Evolutionary conservation across 1,284 basidiomycete genomes (phyloP), one percentile per base, ranked within the genome.

Genomic region (Cutaneotrichosporon daszewskae): DNA sequence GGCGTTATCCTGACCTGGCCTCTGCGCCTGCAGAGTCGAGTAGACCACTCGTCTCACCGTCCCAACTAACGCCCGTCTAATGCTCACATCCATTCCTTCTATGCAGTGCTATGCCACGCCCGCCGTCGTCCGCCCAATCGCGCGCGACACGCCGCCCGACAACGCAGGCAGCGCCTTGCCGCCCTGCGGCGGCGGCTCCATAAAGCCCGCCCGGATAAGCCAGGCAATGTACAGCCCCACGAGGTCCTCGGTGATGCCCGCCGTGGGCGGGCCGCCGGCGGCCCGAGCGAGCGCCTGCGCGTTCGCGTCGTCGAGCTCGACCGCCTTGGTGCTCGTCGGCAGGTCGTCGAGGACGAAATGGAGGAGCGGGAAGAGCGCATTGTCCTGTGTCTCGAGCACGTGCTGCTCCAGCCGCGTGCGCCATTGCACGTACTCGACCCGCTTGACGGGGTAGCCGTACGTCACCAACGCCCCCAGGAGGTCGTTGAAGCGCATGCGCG

Each of bases 271-370:
- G 54, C 75, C 73, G 14, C 71, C 71, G 25, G 76, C 75, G n/a
- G 74, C 72, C 24, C 66, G 64, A 22, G 89, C 72, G 36, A 97
- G 69, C 5, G 77, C 74, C 35, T 75, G 72, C 11, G 91, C 92
- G 66, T 95, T 94, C 14, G 76, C 66, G 66, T 97, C 90, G 65
- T 95, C 87, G 33, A 98, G 75, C 60, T 88, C 86, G 3, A 95
- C 87, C 2, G 89, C 83, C 74, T 95, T 96, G 38, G 94, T 98
- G 64, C 85, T 88, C 18, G 92, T 95, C 4, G 95, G 95, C 31
- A 99, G 76, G 69, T 98, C 95, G 66, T 97, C 94, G 17, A 98
- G 75, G 17, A 97, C 95, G 61, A 96, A 97, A 72, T 98, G 92
- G 19, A 98, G 77, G 11, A 99, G 75, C 3, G 95, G 95, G 80